phyloP scores from a whole-genome alignment of 768 basidiomycete species.

The Galerina marginata region DNA sequence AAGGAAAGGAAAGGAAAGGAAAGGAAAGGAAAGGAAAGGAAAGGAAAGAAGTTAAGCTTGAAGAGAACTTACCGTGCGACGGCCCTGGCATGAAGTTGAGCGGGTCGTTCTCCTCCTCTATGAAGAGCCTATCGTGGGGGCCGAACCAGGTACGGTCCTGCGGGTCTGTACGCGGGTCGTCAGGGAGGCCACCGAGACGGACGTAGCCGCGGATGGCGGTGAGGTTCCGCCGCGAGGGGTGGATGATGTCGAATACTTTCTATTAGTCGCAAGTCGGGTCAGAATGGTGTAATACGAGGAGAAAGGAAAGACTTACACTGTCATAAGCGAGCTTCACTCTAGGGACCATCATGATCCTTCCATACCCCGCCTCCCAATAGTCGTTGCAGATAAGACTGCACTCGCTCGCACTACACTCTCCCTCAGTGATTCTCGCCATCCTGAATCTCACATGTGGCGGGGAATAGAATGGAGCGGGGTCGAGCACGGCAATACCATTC shows the following conservation, averaged over 20 bases:
- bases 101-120: slow-evolving; percentile 81
- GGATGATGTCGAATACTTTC: slow-evolving; percentile 95
- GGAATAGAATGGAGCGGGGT: slow-evolving; percentile 93
- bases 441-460: slow-evolving; percentile 93
- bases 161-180: slow-evolving; percentile 95
- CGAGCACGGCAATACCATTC: slow-evolving; percentile 96
- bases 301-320: slow-evolving; percentile 51
- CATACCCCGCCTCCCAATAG: slow-evolving; percentile 96
- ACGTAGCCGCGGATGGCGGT: slow-evolving; percentile 95
- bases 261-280: slow-evolving; percentile 33
- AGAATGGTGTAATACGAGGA: background rate
- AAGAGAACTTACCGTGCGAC: slow-evolving; percentile 70
- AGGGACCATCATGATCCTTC: slow-evolving; percentile 97
- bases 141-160: slow-evolving; percentile 99
- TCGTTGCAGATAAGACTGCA: slow-evolving; percentile 98
- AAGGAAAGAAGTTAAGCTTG: background rate
- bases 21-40: slow-evolving; percentile 4
- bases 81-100: slow-evolving; percentile 84
- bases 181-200: slow-evolving; percentile 91
- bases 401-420: slow-evolving; percentile 94
- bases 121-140: slow-evolving; percentile 94
- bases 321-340: slow-evolving; percentile 97
- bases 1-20: too few relatives aligned
- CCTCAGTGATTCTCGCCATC: slow-evolving; percentile 89
- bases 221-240: slow-evolving; percentile 87